Conservation (phyloP, 2,329 filamentous ascomycete species). For the Arthroderma sp. region DNA sequence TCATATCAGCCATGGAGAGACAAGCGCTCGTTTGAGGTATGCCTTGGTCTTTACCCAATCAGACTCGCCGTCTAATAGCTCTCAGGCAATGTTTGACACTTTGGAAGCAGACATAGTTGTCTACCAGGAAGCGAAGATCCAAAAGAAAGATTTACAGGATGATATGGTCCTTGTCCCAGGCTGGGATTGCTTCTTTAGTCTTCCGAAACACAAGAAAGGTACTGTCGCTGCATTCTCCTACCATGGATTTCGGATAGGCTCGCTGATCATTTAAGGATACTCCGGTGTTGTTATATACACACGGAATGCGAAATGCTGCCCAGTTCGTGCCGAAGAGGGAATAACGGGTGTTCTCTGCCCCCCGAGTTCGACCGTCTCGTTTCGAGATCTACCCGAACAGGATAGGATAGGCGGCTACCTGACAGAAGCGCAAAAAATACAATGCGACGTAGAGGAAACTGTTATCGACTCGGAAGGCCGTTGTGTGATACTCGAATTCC, state of each 20-base stretch:
- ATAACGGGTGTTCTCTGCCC: slow-evolving; percentile 66
- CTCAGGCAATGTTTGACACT: slow-evolving; percentile 79
- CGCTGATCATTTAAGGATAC: slow-evolving; percentile 50
- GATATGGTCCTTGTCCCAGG: slow-evolving; percentile 92
- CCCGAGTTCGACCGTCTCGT: slow-evolving; percentile 57
- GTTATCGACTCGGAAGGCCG: slow-evolving; percentile 81
- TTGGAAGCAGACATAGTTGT: slow-evolving; percentile 86
- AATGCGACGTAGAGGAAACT: slow-evolving; percentile 37
- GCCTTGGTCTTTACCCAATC: slow-evolving; percentile 1
- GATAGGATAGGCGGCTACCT: slow-evolving; percentile 86
- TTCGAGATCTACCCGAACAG: slow-evolving; percentile 58
- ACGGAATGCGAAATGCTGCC: slow-evolving; percentile 68
- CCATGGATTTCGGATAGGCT: slow-evolving; percentile 1
- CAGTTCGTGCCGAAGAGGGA: slow-evolving; percentile 88
- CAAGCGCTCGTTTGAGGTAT: slow-evolving; percentile 54
- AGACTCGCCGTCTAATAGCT: slow-evolving; percentile 1
- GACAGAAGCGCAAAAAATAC: slow-evolving; percentile 41
- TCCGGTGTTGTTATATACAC: slow-evolving; percentile 94
- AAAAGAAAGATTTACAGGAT: slow-evolving; percentile 78
- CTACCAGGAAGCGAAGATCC: slow-evolving; percentile 94
- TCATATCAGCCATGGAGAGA: slow-evolving; percentile 73
- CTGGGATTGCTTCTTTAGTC: slow-evolving; percentile 92
- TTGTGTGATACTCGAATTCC: slow-evolving; percentile 83
- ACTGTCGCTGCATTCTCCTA: slow-evolving; percentile 6
- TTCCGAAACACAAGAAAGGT: slow-evolving; percentile 91